Conservation (phyloP, 768 basidiomycete species). For the Daedalea quercina region DNA sequence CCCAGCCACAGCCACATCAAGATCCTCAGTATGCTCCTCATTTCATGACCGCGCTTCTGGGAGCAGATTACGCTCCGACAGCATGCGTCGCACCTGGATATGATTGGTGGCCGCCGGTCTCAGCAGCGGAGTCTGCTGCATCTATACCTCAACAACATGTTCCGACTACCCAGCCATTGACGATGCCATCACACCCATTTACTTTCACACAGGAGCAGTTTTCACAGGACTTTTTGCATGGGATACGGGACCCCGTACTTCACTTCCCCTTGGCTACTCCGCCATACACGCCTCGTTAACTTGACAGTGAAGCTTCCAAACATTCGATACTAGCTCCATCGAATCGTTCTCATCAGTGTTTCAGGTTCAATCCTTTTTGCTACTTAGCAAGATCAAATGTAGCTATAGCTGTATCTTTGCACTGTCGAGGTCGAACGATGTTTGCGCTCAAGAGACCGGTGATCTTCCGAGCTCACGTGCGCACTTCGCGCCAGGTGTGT, state of each 20-base stretch:
- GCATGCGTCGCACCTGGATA: background rate
- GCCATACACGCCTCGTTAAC: background rate
- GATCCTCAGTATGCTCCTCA: background rate
- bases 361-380: no score
- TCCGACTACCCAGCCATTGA: background rate
- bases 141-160: background rate
- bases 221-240: constrained; percentile 17
- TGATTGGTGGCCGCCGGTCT: constrained; percentile 1
- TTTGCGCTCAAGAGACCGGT: no score
- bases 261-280: constrained; percentile 11
- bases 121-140: background rate
- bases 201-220: constrained; percentile 18
- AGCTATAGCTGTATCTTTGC: no score
- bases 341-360: no score
- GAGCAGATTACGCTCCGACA: background rate
- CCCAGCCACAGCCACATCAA: background rate
- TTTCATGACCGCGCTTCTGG: background rate
- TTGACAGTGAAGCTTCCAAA: no score
- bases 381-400: no score
- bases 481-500: no score
- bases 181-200: constrained; percentile 16
- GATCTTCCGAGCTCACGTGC: no score
- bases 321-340: no score
- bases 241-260: constrained; percentile 13
- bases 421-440: no score